phyloP scores from a whole-genome alignment of 257 asterid genomes.

The Fraxinus anomala region DNA sequence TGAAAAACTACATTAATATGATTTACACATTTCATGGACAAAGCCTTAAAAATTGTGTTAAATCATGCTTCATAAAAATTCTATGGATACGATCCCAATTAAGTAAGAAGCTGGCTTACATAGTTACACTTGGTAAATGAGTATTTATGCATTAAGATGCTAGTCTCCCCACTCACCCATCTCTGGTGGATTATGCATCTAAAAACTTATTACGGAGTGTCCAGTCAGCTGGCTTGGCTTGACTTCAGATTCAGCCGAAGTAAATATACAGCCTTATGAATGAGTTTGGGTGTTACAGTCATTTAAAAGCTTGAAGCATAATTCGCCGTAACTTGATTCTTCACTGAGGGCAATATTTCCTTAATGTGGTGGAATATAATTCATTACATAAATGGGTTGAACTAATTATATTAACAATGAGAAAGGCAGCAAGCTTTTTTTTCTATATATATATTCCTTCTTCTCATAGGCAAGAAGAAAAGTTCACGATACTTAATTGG shows the following conservation, averaged over 20 bases:
- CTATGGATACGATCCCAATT: not conserved
- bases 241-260: not conserved
- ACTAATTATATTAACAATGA: not conserved
- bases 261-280: not conserved
- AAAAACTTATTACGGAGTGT: not conserved
- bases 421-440: not conserved
- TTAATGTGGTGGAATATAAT: not conserved
- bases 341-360: not conserved
- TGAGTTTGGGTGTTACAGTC: not conserved
- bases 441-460: not conserved
- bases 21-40: not conserved
- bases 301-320: not conserved
- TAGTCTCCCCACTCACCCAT: not conserved
- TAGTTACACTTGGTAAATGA: not conserved
- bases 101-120: not conserved
- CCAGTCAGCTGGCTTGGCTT: not conserved
- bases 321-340: not conserved
- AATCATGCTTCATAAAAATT: not conserved
- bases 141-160: not conserved
- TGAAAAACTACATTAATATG: not conserved
- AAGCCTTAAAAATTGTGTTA: constrained; percentile 3
- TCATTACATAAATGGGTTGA: not conserved
- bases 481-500: not conserved
- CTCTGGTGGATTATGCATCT: not conserved
- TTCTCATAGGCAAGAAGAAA: not conserved